A percentile compares a stretch with the other conserved stretches of the same genome.
Evolutionary conservation across 768 basidiomycete genomes (phyloP).

Genomic region (Melanogaster broomeanus): DNA sequence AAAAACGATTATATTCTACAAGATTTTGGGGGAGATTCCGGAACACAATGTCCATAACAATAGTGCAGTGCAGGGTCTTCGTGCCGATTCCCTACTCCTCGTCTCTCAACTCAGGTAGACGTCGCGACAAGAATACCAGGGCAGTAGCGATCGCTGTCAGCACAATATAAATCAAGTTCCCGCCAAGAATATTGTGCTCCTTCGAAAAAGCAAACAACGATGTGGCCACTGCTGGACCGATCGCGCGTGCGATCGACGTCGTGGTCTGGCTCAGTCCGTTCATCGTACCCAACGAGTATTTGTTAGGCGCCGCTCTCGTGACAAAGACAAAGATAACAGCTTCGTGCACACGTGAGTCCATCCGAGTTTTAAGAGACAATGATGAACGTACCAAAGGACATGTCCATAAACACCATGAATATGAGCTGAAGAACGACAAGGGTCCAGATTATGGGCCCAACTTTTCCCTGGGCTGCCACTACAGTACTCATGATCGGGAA

Average conservation of each 20-base stretch:
- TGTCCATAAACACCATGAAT: slow-evolving; percentile 37
- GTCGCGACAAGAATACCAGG: slow-evolving; percentile 22
- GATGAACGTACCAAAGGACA: slow-evolving; percentile 40
- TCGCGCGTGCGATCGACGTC: slow-evolving; percentile 45
- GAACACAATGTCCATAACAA: too few relatives aligned
- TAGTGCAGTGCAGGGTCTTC: too few relatives aligned
- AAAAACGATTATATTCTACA: not conserved
- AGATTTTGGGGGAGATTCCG: too few relatives aligned
- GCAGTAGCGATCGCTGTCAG: slow-evolving; percentile 32
- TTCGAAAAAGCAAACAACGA: slow-evolving; percentile 56
- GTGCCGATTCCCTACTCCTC: slow-evolving; percentile 6
- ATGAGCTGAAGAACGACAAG: slow-evolving; percentile 33
- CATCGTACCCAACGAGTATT: slow-evolving; percentile 53
- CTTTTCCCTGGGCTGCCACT: slow-evolving; percentile 32
- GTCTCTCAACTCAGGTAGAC: slow-evolving; percentile 21
- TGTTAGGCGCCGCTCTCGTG: slow-evolving; percentile 53
- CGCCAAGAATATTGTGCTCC: slow-evolving; percentile 47
- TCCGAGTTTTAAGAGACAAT: not conserved
- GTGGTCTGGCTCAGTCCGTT: slow-evolving; percentile 57
- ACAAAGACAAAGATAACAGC: slow-evolving; percentile 56
- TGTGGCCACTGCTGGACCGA: slow-evolving; percentile 50
- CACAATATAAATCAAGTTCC: slow-evolving; percentile 51
- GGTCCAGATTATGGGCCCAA: slow-evolving; percentile 38
- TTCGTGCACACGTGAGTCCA: slow-evolving; percentile 20
- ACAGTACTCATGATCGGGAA: slow-evolving; percentile 49